phyloP scores from a whole-genome alignment of 2,329 filamentous ascomycete species.

The Aspergillus brunneoviolaceus region DNA sequence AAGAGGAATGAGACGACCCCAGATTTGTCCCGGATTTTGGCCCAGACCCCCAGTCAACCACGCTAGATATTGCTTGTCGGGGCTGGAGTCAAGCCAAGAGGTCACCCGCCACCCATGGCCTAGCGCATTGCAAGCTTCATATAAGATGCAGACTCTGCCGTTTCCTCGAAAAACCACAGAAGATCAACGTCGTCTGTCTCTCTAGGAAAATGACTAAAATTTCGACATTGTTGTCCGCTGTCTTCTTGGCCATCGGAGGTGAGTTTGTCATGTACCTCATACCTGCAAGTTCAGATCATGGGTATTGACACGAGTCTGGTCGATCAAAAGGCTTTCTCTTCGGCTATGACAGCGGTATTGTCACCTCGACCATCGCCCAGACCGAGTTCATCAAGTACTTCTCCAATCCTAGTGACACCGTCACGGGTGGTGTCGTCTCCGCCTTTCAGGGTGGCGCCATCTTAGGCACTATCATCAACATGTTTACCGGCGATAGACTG shows the following conservation, averaged over 20 bases:
- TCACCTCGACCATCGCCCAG: constrained; percentile 33
- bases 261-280: not conserved
- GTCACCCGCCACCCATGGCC: not conserved
- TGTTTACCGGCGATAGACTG: constrained; percentile 1
- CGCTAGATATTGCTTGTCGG: not conserved
- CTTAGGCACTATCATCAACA: constrained; percentile 7
- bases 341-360: constrained; percentile 35
- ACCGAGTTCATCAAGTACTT: constrained; percentile 29
- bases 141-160: not conserved
- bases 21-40: not conserved
- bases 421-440: constrained; percentile 36
- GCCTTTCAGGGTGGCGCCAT: constrained; percentile 40
- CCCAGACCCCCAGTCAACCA: not conserved
- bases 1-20: not conserved
- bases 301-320: not conserved
- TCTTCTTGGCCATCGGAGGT: constrained; percentile 25
- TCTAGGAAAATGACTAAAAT: not conserved
- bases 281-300: no score
- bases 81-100: not conserved
- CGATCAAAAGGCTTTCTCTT: constrained; percentile 29
- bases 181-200: not conserved
- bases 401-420: constrained; percentile 18
- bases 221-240: constrained; percentile 18
- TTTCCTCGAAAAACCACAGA: not conserved
- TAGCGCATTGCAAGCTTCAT: not conserved